phyloP scores from a whole-genome alignment of 805 yeast genomes.

The Spencermartinsiella europaea region DNA sequence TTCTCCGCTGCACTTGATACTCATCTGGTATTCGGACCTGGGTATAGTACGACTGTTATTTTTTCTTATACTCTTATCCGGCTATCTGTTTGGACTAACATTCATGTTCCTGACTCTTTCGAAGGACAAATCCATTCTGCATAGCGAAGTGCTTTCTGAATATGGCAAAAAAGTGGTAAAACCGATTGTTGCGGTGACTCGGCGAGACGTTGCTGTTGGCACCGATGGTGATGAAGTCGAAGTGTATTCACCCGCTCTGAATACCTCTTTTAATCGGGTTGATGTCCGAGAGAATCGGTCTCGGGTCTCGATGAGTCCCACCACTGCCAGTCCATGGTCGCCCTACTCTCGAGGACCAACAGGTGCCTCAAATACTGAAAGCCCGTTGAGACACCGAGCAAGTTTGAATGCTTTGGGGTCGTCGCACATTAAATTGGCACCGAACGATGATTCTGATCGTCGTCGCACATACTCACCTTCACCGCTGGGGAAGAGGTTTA shows the following conservation, averaged over 20 bases:
- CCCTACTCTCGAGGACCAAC: background rate
- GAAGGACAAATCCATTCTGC: slow-evolving; percentile 55
- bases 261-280: slow-evolving; percentile 19
- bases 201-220: slow-evolving; percentile 53
- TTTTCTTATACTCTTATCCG: slow-evolving; percentile 35
- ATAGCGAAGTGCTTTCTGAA: slow-evolving; percentile 58
- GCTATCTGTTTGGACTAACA: slow-evolving; percentile 34
- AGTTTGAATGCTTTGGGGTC: slow-evolving; percentile 4
- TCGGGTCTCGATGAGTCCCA: slow-evolving; percentile 9
- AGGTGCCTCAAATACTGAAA: background rate
- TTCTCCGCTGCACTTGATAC: slow-evolving; percentile 51
- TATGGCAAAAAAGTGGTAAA: slow-evolving; percentile 57
- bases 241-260: slow-evolving; percentile 23
- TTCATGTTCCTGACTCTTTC: slow-evolving; percentile 43
- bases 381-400: slow-evolving; percentile 6
- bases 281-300: slow-evolving; percentile 19
- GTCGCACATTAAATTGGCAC: background rate
- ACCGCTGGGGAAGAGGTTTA: background rate
- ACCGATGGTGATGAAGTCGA: slow-evolving; percentile 27
- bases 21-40: slow-evolving; percentile 38
- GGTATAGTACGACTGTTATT: slow-evolving; percentile 22
- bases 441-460: background rate
- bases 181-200: slow-evolving; percentile 47
- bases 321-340: slow-evolving; percentile 10
- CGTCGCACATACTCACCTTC: background rate